Conservation (phyloP, 345 rosid species). For the Conringia planisiliqua region DNA sequence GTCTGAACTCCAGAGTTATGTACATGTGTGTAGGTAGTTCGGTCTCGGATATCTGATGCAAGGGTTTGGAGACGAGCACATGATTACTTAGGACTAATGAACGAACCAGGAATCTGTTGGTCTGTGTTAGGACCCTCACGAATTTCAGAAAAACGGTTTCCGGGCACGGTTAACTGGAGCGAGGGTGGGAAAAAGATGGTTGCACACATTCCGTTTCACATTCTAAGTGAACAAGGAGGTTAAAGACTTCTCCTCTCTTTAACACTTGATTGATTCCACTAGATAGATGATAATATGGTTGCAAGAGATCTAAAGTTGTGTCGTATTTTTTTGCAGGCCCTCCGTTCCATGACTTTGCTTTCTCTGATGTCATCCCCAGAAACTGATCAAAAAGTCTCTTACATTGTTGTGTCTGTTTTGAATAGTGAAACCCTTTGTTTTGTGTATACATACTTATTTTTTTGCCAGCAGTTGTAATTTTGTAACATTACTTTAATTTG, state of each 20-base stretch:
- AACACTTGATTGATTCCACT: background rate
- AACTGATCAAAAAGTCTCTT: conserved; percentile 4
- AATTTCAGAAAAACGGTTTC: conserved; percentile 47
- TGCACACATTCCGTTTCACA: conserved; percentile 76
- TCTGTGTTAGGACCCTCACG: conserved; percentile 77
- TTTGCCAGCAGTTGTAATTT: background rate
- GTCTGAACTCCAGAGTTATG: background rate
- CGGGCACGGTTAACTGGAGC: conserved; percentile 83
- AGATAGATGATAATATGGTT: background rate
- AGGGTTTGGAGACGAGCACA: conserved; percentile 81
- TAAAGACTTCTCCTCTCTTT: background rate
- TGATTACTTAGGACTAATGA: conserved; percentile 82
- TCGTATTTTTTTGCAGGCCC: conserved; percentile 55
- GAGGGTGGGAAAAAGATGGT: conserved; percentile 66
- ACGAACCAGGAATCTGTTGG: conserved; percentile 72
- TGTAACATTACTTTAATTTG: background rate
- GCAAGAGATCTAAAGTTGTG: background rate
- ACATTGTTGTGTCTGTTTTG: background rate
- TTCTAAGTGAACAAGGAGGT: conserved; percentile 87
- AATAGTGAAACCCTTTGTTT: background rate
- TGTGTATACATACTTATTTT: background rate
- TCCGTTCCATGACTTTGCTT: conserved; percentile 82
- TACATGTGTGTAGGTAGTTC: conserved; percentile 54
- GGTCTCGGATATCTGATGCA: conserved; percentile 78
- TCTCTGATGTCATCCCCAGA: conserved; percentile 58